Base-by-base conservation (phyloP, 2,329 filamentous ascomycete genomes). In the Colletotrichum shisoi region DNA sequence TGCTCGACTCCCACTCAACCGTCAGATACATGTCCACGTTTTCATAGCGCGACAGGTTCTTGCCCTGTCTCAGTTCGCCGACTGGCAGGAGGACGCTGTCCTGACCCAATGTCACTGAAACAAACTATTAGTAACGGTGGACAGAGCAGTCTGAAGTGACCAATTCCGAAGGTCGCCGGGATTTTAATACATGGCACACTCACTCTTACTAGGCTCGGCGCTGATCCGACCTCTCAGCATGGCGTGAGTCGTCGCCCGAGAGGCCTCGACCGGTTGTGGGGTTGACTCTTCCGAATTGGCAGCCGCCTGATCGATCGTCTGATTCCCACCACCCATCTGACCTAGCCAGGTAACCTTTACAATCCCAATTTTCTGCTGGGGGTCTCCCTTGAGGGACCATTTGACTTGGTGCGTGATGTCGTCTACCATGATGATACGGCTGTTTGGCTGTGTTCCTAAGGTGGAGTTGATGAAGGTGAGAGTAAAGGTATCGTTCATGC, bases 21-120 rank as follows among this genome's bases (percentile, higher is more conserved):
- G 34, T 21, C 40, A 12, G 17, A 65, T 39, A 45, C 63, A 67
- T 66, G 27, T 51, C 34, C 15, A 8, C 12, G n/a, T 7, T 34
- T 1, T 11, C 15, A 11, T 24, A 57, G 17, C 37, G 19, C 7
- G 3, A 21, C 7, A 34, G 8, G 8, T 34, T 34, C 8, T 34
- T 9, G 31, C 31, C 31, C 8, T 34, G 31, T 34, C 31, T 13
- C 11, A 45, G 15, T 34, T 57, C 17, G 17, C 11, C 12, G 12
- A 46, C 31, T 15, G 54, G 42, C 27, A 57, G 17, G 17, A 21
- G 8, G 19, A 57, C 42, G 6, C 12, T 24, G 12, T 37, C 3
- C 12, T n/a, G n/a, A 17, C 6, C 9, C 6, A 17, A 45, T 13
- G 19, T 21, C n/a, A 46, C 54, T 57, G 8, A 13, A 8, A 37